phyloP scores from a whole-genome alignment of 768 basidiomycete genomes.

The Pleurotus cornucopiae region DNA sequence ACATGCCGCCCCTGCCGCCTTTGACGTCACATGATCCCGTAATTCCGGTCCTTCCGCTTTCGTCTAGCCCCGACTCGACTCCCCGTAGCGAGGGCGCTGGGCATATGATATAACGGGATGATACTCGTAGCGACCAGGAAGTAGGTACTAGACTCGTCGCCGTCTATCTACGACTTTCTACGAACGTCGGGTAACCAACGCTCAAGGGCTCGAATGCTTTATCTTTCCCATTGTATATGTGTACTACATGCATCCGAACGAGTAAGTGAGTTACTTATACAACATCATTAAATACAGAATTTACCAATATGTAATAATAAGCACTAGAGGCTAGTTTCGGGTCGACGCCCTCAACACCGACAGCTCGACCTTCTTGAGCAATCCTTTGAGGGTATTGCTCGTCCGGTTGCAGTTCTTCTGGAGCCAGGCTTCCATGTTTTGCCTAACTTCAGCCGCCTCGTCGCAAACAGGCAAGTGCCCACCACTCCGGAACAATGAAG shows the following conservation, averaged over 20 bases:
- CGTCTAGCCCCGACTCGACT: no score
- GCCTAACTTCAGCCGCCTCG: constrained; percentile 59
- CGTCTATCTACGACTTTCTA: no score
- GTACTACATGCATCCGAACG: neutral
- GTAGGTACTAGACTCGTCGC: no score
- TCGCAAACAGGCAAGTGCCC: constrained; percentile 68
- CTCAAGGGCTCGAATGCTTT: no score
- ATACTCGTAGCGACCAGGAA: no score
- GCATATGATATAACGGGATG: no score
- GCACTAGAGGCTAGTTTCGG: constrained; percentile 5
- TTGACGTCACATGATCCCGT: no score
- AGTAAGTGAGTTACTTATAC: neutral
- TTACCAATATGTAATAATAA: neutral
- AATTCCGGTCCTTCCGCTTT: no score
- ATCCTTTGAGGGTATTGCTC: constrained; percentile 72
- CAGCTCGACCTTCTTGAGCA: constrained; percentile 79
- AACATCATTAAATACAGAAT: neutral
- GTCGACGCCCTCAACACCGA: constrained; percentile 34
- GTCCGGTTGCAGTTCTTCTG: constrained; percentile 83
- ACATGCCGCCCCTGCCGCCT: no score
- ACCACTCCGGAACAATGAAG: constrained; percentile 51
- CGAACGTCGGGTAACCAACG: no score
- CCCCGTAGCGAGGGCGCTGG: no score
- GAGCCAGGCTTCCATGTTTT: constrained; percentile 87
- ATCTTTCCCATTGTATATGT: no score